phyloP scores from a whole-genome alignment of 805 yeast species.

The Metschnikowia peoriensis region DNA sequence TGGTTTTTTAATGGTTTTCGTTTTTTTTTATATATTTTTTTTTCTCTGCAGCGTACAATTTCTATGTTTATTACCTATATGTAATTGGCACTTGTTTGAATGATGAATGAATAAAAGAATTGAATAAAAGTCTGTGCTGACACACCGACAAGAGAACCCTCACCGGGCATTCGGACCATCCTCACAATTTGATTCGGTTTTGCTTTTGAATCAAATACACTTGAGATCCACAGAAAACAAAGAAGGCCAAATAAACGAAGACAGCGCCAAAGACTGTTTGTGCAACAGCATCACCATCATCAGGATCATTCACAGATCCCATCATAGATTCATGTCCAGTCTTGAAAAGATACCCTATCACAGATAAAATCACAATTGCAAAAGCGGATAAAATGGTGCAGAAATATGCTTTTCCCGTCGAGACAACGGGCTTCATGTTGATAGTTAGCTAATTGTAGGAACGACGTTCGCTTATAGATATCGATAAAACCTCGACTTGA shows the following conservation, averaged over 20 bases:
- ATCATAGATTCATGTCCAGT: constrained; percentile 85
- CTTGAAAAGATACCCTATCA: constrained; percentile 79
- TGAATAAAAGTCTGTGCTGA: neutral
- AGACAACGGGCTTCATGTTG: constrained; percentile 44
- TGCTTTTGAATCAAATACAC: constrained; percentile 62
- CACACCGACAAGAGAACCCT: neutral
- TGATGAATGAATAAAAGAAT: neutral
- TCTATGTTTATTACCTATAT: neutral
- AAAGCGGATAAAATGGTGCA: constrained; percentile 92
- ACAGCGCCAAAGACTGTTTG: constrained; percentile 89
- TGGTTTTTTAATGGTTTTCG: neutral
- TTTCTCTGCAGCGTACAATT: neutral
- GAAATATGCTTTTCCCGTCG: constrained; percentile 86
- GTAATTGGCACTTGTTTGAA: neutral
- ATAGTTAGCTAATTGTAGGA: neutral
- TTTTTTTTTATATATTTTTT: too few species aligned
- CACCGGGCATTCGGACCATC: neutral
- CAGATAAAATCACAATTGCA: constrained; percentile 83
- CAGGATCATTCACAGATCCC: constrained; percentile 89
- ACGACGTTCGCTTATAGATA: neutral
- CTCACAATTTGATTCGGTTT: constrained; percentile 52
- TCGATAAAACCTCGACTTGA: neutral
- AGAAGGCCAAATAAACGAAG: constrained; percentile 72
- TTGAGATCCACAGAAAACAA: constrained; percentile 89
- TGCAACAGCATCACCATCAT: constrained; percentile 91